Percentiles rank a stretch among this genome's conserved stretches.
Conservation (phyloP, 1,284 basidiomycete genomes). For the Stereum hirsutum region DNA sequence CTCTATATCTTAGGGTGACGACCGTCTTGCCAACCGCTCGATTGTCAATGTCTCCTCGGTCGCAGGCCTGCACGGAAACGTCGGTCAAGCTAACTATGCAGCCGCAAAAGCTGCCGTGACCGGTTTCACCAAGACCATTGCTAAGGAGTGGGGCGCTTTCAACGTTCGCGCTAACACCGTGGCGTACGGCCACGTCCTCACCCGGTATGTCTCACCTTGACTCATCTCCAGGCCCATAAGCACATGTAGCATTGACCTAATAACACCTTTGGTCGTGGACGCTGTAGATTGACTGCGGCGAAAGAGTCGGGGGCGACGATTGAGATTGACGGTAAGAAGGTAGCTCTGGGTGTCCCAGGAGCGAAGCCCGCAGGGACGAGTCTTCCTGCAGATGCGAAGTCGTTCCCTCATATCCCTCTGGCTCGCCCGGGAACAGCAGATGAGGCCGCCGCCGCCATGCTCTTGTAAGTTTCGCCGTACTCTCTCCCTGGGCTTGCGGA, state of each 20-base stretch:
- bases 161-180: slow-evolving; percentile 77
- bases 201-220: slow-evolving; percentile 35
- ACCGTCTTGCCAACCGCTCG: slow-evolving; percentile 61
- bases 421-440: slow-evolving; percentile 68
- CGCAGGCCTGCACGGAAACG: slow-evolving; percentile 74
- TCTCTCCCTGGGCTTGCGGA: background rate
- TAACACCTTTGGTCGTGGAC: too few relatives aligned
- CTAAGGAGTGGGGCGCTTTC: slow-evolving; percentile 83
- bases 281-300: slow-evolving; percentile 26
- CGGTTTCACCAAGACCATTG: slow-evolving; percentile 78
- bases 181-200: slow-evolving; percentile 71
- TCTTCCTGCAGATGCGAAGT: slow-evolving; percentile 23
- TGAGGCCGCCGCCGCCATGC: slow-evolving; percentile 65
- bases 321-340: slow-evolving; percentile 77
- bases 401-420: slow-evolving; percentile 58
- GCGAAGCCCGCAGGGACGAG: slow-evolving; percentile 31
- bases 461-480: slow-evolving; percentile 46
- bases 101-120: slow-evolving; percentile 70
- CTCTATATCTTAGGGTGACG: slow-evolving; percentile 22
- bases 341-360: slow-evolving; percentile 71
- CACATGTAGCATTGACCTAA: background rate
- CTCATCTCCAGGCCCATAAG: background rate
- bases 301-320: slow-evolving; percentile 75
- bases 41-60: slow-evolving; percentile 75
- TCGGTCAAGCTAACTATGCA: slow-evolving; percentile 81